Conservation (phyloP, 345 rosid species). For the Gynandropsis gynandra region DNA sequence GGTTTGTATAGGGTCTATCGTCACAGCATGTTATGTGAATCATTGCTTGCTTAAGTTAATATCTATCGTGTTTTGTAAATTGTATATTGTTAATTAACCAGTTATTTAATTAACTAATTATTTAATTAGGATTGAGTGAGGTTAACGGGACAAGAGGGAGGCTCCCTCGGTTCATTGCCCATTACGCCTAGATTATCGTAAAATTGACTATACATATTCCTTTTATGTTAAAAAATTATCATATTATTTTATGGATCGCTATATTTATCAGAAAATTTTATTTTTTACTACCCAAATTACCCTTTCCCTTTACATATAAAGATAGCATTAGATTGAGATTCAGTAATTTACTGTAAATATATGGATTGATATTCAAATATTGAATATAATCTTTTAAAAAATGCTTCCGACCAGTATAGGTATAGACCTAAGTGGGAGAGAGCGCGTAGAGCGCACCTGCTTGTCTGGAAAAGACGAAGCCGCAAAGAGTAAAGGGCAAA, state of each 20-base stretch:
- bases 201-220: constrained; percentile 20
- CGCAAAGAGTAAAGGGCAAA: background rate
- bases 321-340: background rate
- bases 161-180: no score
- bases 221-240: constrained; percentile 5
- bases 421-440: background rate
- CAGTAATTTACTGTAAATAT: background rate
- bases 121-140: no score
- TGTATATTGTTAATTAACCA: no score
- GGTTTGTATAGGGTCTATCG: no score
- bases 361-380: background rate
- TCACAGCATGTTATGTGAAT: no score
- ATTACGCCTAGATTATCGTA: constrained; percentile 21
- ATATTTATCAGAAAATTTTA: background rate
- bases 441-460: constrained; percentile 25
- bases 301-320: no score
- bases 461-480: background rate
- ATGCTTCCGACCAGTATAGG: background rate
- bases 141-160: no score
- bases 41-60: no score
- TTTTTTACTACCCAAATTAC: background rate
- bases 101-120: no score
- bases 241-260: background rate
- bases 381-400: background rate
- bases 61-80: no score